Conservation (phyloP, 2,329 filamentous ascomycete species). For the Trichoderma citrinoviride region DNA sequence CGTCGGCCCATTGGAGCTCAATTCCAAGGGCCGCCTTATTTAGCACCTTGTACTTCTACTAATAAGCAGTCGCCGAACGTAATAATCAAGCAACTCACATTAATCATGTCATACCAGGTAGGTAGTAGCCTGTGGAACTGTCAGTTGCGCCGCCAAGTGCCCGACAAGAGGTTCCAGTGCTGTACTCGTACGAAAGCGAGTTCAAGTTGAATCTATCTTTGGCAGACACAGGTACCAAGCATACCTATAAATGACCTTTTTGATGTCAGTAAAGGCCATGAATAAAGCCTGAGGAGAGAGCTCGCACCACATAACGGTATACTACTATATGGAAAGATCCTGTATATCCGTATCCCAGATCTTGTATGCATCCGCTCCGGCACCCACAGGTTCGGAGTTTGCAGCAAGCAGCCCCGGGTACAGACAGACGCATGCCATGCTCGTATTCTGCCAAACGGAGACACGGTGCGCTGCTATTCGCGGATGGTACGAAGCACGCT, state of each 20-base stretch:
- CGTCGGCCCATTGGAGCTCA: constrained; percentile 4
- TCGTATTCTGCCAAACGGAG: background rate
- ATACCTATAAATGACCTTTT: background rate
- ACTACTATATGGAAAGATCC: background rate
- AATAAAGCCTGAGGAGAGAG: too few relatives aligned
- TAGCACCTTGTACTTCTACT: too few relatives aligned
- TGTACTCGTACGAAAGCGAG: background rate
- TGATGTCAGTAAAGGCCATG: background rate
- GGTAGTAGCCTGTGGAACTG: background rate
- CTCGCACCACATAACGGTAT: background rate
- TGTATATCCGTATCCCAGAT: background rate
- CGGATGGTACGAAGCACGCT: background rate
- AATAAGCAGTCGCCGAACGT: background rate
- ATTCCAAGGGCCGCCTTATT: background rate
- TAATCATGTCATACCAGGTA: background rate
- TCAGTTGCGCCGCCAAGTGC: background rate
- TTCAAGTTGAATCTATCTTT: background rate
- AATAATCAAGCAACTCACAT: background rate
- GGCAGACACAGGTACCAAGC: background rate
- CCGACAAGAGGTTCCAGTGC: background rate
- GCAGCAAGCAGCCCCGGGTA: background rate
- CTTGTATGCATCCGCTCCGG: background rate
- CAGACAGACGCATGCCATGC: background rate
- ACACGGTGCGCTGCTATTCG: background rate
- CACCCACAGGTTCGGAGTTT: background rate